Percentiles rank a stretch among this genome's conserved stretches.
Conservation (phyloP, 2,329 filamentous ascomycete genomes). For the Westerdykella aurantiaca region DNA sequence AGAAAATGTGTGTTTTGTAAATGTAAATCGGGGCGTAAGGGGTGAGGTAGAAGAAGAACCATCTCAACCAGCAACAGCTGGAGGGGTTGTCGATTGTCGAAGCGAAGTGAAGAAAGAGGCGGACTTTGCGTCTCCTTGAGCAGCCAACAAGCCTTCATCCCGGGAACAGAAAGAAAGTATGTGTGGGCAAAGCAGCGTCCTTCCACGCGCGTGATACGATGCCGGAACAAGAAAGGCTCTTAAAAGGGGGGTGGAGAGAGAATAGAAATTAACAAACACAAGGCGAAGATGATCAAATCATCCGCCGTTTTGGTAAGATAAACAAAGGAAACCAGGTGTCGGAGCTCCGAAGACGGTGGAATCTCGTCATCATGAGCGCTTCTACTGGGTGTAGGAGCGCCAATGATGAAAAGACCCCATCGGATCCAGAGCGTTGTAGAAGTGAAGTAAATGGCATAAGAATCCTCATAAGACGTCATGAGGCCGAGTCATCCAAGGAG, state of each 20-base stretch:
- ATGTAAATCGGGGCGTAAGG: not conserved
- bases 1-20: slow-evolving; percentile 13
- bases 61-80: not conserved
- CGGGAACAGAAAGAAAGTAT: too few species aligned
- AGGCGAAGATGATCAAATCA: slow-evolving; percentile 5
- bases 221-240: not conserved
- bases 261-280: slow-evolving; percentile 6
- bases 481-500: not conserved
- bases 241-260: not conserved
- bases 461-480: slow-evolving; percentile 19
- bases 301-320: not conserved
- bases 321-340: not conserved
- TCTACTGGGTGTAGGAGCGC: too few species aligned
- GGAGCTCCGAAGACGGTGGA: too few species aligned
- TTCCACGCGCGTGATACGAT: slow-evolving; percentile 5
- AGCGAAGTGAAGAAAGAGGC: not conserved
- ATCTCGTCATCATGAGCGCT: too few species aligned
- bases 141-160: not conserved
- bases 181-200: slow-evolving; percentile 13
- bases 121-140: not conserved
- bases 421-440: slow-evolving; percentile 1
- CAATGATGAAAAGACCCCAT: too few species aligned
- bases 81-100: not conserved
- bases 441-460: slow-evolving; percentile 8
- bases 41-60: not conserved